Conservation (phyloP, 2,329 filamentous ascomycete genomes). For the Talaromyces sp. region DNA sequence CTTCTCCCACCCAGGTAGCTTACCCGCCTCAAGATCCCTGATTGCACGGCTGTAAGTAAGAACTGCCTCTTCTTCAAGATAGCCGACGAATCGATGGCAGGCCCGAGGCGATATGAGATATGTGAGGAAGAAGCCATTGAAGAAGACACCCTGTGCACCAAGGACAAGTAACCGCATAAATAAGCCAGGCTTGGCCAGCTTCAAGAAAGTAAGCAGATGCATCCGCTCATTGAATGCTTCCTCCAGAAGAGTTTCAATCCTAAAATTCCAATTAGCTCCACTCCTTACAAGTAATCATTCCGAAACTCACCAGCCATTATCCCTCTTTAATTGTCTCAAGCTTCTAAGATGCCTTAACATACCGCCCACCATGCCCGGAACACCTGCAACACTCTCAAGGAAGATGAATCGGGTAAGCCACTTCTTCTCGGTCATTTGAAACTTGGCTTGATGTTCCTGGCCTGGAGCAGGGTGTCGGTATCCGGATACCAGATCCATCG, state of each 20-base stretch:
- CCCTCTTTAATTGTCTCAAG: constrained; percentile 77
- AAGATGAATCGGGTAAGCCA: constrained; percentile 90
- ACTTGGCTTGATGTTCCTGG: constrained; percentile 50
- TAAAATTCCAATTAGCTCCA: constrained; percentile 19
- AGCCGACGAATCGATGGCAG: constrained; percentile 92
- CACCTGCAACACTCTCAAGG: constrained; percentile 87
- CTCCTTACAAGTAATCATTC: too few species aligned
- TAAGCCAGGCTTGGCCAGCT: constrained; percentile 75
- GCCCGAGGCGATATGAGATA: constrained; percentile 83
- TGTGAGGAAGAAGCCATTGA: constrained; percentile 83
- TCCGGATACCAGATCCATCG: constrained; percentile 78
- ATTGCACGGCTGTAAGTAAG: constrained; percentile 90
- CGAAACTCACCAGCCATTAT: constrained; percentile 69
- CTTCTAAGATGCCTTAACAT: constrained; percentile 87
- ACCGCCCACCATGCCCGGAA: constrained; percentile 93
- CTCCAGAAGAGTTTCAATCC: constrained; percentile 88
- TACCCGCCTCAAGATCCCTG: constrained; percentile 77
- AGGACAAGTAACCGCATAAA: constrained; percentile 93
- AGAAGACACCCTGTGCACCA: constrained; percentile 90
- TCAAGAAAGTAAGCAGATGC: constrained; percentile 89
- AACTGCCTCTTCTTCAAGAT: constrained; percentile 94
- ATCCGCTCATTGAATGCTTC: constrained; percentile 92
- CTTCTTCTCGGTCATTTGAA: constrained; percentile 72
- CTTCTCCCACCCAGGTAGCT: constrained; percentile 72
- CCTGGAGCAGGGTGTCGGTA: constrained; percentile 60